Conservation (phyloP, 2,329 filamentous ascomycete genomes). For the Nectriaceae sp. region DNA sequence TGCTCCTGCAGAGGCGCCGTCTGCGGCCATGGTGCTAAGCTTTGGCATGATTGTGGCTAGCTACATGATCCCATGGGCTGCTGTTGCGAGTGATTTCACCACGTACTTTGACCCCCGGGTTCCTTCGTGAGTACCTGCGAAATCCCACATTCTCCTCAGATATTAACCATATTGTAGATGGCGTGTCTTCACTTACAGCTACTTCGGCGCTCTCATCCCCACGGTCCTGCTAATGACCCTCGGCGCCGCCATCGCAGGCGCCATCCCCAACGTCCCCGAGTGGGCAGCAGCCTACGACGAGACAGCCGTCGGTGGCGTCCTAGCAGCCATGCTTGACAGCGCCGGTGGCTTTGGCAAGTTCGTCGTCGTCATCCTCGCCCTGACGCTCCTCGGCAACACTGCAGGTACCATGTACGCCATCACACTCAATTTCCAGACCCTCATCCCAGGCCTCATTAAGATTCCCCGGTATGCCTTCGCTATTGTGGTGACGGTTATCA, state of each 20-base stretch:
- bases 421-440: slow-evolving; percentile 65
- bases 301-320: slow-evolving; percentile 58
- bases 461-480: slow-evolving; percentile 61
- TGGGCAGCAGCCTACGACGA: slow-evolving; percentile 57
- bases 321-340: slow-evolving; percentile 59
- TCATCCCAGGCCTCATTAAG: slow-evolving; percentile 56
- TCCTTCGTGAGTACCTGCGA: slow-evolving; percentile 41
- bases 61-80: slow-evolving; percentile 64
- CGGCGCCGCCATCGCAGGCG: slow-evolving; percentile 65
- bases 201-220: slow-evolving; percentile 55
- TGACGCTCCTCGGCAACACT: slow-evolving; percentile 61
- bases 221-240: slow-evolving; percentile 62
- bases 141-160: not conserved
- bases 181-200: slow-evolving; percentile 57
- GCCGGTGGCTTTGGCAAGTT: slow-evolving; percentile 64
- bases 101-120: slow-evolving; percentile 61
- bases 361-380: slow-evolving; percentile 58
- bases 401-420: slow-evolving; percentile 62
- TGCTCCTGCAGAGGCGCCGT: slow-evolving; percentile 38
- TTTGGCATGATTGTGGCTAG: slow-evolving; percentile 64
- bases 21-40: slow-evolving; percentile 49
- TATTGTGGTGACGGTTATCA: slow-evolving; percentile 57
- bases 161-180: slow-evolving; percentile 26
- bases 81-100: slow-evolving; percentile 60
- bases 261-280: slow-evolving; percentile 52